A percentile compares a stretch with the other conserved stretches of the same genome.
Conservation (phyloP, 2,329 filamentous ascomycete genomes). For the Claviceps maximensis region DNA sequence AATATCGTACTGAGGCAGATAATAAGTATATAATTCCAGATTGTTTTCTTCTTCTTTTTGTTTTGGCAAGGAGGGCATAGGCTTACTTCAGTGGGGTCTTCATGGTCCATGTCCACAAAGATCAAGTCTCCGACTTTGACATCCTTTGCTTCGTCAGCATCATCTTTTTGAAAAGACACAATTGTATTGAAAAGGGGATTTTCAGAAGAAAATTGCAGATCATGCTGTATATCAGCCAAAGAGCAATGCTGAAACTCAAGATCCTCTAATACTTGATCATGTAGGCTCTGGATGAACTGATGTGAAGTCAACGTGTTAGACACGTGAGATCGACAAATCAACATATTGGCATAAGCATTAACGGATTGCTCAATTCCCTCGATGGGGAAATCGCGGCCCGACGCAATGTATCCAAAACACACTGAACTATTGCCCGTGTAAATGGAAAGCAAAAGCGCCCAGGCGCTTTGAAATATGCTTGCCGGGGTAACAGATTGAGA, state of each 20-base stretch:
- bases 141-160: background rate
- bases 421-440: slow-evolving; percentile 1
- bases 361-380: slow-evolving; percentile 3
- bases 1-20: background rate
- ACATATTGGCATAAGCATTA: slow-evolving; percentile 2
- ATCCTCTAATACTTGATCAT: slow-evolving; percentile 30
- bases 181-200: slow-evolving; percentile 19
- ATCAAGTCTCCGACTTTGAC: background rate
- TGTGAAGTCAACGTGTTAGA: slow-evolving; percentile 20
- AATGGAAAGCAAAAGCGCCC: slow-evolving; percentile 7
- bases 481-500: slow-evolving; percentile 15
- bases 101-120: slow-evolving; percentile 1
- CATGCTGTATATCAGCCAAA: slow-evolving; percentile 30
- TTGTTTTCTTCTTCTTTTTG: background rate
- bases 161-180: slow-evolving; percentile 17
- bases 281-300: slow-evolving; percentile 21
- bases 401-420: slow-evolving; percentile 3
- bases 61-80: background rate
- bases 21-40: background rate
- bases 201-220: slow-evolving; percentile 9
- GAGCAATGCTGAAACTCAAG: slow-evolving; percentile 35
- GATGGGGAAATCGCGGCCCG: slow-evolving; percentile 1
- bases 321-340: slow-evolving; percentile 1
- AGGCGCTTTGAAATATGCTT: slow-evolving; percentile 6
- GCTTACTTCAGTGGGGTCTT: slow-evolving; percentile 4